Conservation (phyloP, 2,329 filamentous ascomycete species). For the Exophiala bonariae region DNA sequence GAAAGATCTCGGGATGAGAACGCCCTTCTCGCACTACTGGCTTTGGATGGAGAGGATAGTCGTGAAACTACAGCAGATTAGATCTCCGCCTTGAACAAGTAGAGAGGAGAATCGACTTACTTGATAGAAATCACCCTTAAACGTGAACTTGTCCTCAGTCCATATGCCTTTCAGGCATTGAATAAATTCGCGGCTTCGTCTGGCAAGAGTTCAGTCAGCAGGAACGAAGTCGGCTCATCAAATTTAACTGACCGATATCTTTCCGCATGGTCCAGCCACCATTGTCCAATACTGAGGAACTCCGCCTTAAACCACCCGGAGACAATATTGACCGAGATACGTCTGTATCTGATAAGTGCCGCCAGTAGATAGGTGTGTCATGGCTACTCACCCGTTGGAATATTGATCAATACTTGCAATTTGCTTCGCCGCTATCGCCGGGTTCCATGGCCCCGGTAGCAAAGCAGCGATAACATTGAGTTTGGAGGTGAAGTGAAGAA, state of each 20-base stretch:
- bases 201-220: background rate
- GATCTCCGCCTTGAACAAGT: no score
- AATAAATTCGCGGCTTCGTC: constrained; percentile 52
- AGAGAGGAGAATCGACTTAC: no score
- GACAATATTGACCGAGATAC: constrained; percentile 48
- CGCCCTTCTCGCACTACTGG: constrained; percentile 46
- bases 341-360: background rate
- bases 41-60: constrained; percentile 53
- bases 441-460: constrained; percentile 53
- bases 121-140: constrained; percentile 55
- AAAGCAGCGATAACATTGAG: constrained; percentile 55
- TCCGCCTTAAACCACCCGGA: constrained; percentile 57
- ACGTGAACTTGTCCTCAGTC: constrained; percentile 52
- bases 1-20: constrained; percentile 54
- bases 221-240: background rate
- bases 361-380: no score
- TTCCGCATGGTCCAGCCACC: constrained; percentile 57
- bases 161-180: constrained; percentile 53
- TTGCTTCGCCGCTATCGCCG: constrained; percentile 54
- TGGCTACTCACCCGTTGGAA: constrained; percentile 41
- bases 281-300: constrained; percentile 53
- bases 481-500: constrained; percentile 48
- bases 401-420: constrained; percentile 56
- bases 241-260: constrained; percentile 41
- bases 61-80: constrained; percentile 44